Evolutionary conservation across 148 eudicot species (phyloP), one percentile per base, ranked within the genome.

Genomic region (Talinum fruticosum): DNA sequence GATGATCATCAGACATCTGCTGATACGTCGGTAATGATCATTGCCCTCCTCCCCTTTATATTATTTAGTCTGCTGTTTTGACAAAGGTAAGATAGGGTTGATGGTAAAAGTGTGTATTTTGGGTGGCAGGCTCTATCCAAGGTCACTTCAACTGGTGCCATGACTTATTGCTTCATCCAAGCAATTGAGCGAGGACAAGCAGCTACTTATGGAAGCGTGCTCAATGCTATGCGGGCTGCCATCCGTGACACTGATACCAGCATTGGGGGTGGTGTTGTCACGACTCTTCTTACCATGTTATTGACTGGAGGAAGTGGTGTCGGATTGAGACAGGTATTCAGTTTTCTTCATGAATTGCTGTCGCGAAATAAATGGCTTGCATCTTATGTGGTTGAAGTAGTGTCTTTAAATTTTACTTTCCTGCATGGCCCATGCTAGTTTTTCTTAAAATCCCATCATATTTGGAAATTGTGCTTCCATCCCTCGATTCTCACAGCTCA

Each of bases 1-100:
- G 99, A 96, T 79, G 99, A 96, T 68, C 66, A 91, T 78, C 99
- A 96, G 81, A 96, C 95, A 74, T 91, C 99, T 64, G 97, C 97
- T 70, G 97, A 91, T 85, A 96, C 99, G 67, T 76, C 97, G 78
- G 99, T 96, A 87, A 78, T 41, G 53, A 69, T 54, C 76, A 26
- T 21, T 49, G 32, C 36, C 57, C 37, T 57, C 10, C 47, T 34
- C 53, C 47, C 30, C 36, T 37, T 35, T 24, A 2, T 47, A 32
- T 72, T n/a, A 12, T 69, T 72, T 38, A 10, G 16, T 59, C 5
- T 59, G 29, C 28, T 62, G 15, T 62, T 62, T 26, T 2, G 30
- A 62, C 32, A 62, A 62, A 62, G 28, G 70, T 24, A 34, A 64
- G 24, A 23, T 29, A 38, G 30, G 70, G 18, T 78, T 24, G 36